phyloP scores from a whole-genome alignment of 2,329 filamentous ascomycete genomes.

The Botrytis galanthina region DNA sequence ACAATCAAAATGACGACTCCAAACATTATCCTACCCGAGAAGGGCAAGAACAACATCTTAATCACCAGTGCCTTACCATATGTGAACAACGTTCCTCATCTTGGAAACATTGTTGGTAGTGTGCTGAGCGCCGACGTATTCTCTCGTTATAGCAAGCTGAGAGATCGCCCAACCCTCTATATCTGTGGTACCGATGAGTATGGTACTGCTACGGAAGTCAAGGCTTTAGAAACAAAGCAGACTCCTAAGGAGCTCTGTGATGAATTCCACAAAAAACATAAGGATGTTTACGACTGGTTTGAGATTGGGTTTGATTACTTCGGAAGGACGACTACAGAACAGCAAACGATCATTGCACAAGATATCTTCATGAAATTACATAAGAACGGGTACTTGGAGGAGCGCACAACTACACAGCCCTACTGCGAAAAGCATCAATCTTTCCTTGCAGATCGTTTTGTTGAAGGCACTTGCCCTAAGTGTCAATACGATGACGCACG shows the following conservation, averaged over 20 bases:
- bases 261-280: slow-evolving; percentile 89
- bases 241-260: slow-evolving; percentile 82
- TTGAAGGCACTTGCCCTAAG: slow-evolving; percentile 75
- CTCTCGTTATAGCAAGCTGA: slow-evolving; percentile 74
- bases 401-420: slow-evolving; percentile 83
- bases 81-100: slow-evolving; percentile 74
- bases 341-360: slow-evolving; percentile 92
- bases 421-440: slow-evolving; percentile 78
- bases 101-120: slow-evolving; percentile 85
- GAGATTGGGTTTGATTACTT: slow-evolving; percentile 93
- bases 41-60: slow-evolving; percentile 81
- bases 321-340: slow-evolving; percentile 81
- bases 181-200: slow-evolving; percentile 93
- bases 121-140: slow-evolving; percentile 89
- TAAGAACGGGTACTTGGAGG: slow-evolving; percentile 83
- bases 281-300: slow-evolving; percentile 95
- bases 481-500: slow-evolving; percentile 70
- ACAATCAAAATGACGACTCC: slow-evolving; percentile 31
- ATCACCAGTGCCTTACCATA: slow-evolving; percentile 92
- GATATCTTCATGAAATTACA: slow-evolving; percentile 85
- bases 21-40: slow-evolving; percentile 57
- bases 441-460: slow-evolving; percentile 83
- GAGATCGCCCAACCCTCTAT: slow-evolving; percentile 76
- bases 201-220: slow-evolving; percentile 93
- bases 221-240: slow-evolving; percentile 83